phyloP scores from a whole-genome alignment of 371 early-diverging fungal genomes.

The Mortierella sp. region DNA sequence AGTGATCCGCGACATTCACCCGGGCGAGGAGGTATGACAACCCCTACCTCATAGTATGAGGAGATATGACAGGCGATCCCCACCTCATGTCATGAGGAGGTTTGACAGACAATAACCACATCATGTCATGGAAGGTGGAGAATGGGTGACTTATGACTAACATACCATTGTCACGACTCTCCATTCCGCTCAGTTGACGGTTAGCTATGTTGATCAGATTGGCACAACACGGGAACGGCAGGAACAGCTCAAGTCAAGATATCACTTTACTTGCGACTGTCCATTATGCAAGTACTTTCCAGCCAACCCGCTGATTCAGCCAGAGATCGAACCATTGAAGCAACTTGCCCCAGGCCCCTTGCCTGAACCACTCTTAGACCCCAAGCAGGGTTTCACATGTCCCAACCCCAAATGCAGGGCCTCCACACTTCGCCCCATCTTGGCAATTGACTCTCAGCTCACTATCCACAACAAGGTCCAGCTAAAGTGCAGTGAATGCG shows the following conservation, averaged over 20 bases:
- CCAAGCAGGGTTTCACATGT: conserved; percentile 40
- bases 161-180: no score
- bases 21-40: conserved; percentile 41
- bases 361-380: conserved; percentile 14
- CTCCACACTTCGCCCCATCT: not conserved
- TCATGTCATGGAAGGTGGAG: not conserved
- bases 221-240: conserved; percentile 39
- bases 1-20: conserved; percentile 36
- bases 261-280: conserved; percentile 35
- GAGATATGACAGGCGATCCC: no score
- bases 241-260: conserved; percentile 32
- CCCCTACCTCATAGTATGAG: no score
- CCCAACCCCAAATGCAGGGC: conserved; percentile 10
- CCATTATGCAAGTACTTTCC: conserved; percentile 38
- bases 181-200: conserved; percentile 19
- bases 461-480: conserved; percentile 40
- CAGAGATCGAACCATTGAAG: conserved; percentile 11
- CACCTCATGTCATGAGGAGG: no score
- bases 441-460: conserved; percentile 35
- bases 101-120: no score
- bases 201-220: conserved; percentile 50
- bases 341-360: not conserved
- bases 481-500: conserved; percentile 23
- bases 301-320: conserved; percentile 25
- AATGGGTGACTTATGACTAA: not conserved